These are phyloP conservation scores for Stylonectria norvegica DNA, from an alignment of 2,329 filamentous ascomycete genomes.

Conservation along the genomic window DNA sequence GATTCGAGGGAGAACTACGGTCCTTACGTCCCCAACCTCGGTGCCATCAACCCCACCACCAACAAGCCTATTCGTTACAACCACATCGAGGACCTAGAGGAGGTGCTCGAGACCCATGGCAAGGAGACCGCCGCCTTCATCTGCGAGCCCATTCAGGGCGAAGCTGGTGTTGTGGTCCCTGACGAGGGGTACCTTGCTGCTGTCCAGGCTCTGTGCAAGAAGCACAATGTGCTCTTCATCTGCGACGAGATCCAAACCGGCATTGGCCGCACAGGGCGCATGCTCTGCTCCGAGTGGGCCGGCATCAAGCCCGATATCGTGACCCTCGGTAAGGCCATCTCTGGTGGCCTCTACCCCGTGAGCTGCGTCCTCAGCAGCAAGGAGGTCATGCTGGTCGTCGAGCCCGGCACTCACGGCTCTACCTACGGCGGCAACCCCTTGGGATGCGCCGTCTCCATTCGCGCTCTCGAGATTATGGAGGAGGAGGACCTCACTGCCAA, in stretches of 20 bases:
- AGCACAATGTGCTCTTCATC: slow-evolving; percentile 93
- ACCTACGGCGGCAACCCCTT: slow-evolving; percentile 98
- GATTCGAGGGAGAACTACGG: slow-evolving; percentile 97
- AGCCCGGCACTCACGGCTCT: slow-evolving; percentile 94
- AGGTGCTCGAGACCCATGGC: slow-evolving; percentile 75
- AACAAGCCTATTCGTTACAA: slow-evolving; percentile 79
- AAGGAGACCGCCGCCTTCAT: slow-evolving; percentile 87
- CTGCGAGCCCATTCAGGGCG: slow-evolving; percentile 94
- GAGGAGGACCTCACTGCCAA: slow-evolving; percentile 85
- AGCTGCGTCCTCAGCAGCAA: slow-evolving; percentile 84
- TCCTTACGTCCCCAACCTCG: slow-evolving; percentile 87
- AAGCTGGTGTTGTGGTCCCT: slow-evolving; percentile 94
- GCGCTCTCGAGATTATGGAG: slow-evolving; percentile 87
- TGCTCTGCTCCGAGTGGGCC: slow-evolving; percentile 93
- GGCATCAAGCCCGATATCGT: slow-evolving; percentile 94
- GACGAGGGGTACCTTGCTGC: slow-evolving; percentile 81
- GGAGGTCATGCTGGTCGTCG: slow-evolving; percentile 92
- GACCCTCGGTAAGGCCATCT: slow-evolving; percentile 94
- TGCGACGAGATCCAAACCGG: slow-evolving; percentile 99
- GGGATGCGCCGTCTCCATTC: slow-evolving; percentile 91
- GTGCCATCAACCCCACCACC: slow-evolving; percentile 71
- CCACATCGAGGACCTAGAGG: slow-evolving; percentile 75
- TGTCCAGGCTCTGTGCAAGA: slow-evolving; percentile 81
- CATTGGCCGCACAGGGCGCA: slow-evolving; percentile 88
- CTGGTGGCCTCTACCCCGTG: slow-evolving; percentile 98